Evolutionary conservation across 2,329 filamentous ascomycete genomes (phyloP), one percentile per base, ranked within the genome.

Genomic region (Xylaria sp.): DNA sequence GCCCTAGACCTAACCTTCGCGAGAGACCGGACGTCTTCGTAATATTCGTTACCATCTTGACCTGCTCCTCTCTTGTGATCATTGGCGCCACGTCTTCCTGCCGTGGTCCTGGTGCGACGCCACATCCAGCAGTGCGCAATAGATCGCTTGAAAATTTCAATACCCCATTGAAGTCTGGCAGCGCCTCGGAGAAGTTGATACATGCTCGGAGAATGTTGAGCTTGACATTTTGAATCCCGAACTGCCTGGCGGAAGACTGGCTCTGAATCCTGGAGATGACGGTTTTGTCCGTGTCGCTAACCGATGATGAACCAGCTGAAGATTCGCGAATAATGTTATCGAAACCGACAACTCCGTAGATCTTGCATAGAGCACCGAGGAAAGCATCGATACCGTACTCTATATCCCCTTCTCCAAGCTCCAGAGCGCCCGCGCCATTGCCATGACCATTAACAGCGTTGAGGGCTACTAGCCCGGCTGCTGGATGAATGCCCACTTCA

Each of bases 401-500:
- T 24, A 88, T 76, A 62, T 89, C 86, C 4, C 80, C 82, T 63
- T 87, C 85, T 6, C 79, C 80, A 13, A 89, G 74, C 61, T 88
- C 85, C 26, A 88, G 74, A 2, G 78, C 81, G 29, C 80, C 76
- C 7, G 79, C 75, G 8, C 80, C 81, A 52, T 76, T 79, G 18
- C 71, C 72, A 39, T 78, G 78, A 1, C 78, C 77, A 52, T 74
- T 76, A 2, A 75, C 71, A 9, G 82, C 76, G 60, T 86, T 88
- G 24, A 94, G 76, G 11, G 88, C 87, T 21, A 91, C 87, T 46
- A 97, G 76, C 0, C 91, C 92, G 8, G 93, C 91, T 17, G 93
- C 93, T 39, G 94, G 94, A 73, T 97, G 93, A 34, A 99, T 91
- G 2, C 93, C 94, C 66, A 94, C 90, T 68, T 97, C 94, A n/a